Conservation (phyloP, 208 protist species). For the Strigomonas culicis region DNA sequence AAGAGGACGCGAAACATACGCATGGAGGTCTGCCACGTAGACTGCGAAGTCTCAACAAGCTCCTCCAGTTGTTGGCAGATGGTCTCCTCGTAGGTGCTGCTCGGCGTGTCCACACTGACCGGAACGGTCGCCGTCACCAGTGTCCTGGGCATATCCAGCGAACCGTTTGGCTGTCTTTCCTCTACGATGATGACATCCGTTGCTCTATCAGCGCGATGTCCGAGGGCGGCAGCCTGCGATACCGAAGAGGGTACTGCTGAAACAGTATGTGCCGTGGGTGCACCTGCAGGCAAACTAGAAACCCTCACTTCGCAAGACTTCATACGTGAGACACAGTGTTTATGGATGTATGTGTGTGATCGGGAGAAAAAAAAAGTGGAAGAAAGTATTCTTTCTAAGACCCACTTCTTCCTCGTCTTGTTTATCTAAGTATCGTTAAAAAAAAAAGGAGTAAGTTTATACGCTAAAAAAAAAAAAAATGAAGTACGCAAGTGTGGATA, state of each 20-base stretch:
- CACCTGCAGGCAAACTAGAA: background rate
- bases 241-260: no score
- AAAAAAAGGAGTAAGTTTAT: background rate
- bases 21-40: slow-evolving; percentile 31
- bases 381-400: background rate
- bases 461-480: no score
- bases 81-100: slow-evolving; percentile 61
- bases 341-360: background rate
- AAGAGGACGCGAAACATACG: slow-evolving; percentile 33
- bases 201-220: background rate
- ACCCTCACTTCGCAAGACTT: slow-evolving; percentile 12
- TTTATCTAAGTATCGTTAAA: background rate
- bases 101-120: slow-evolving; percentile 35
- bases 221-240: no score
- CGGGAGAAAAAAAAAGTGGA: background rate
- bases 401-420: background rate
- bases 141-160: background rate
- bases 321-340: slow-evolving; percentile 3
- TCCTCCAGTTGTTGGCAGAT: slow-evolving; percentile 51
- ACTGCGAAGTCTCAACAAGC: slow-evolving; percentile 43
- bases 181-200: background rate
- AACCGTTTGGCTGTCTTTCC: background rate
- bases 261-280: background rate
- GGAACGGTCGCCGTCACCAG: background rate
- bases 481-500: slow-evolving; percentile 16